phyloP scores from a whole-genome alignment of 148 eudicot species.

The Tetragonia tetragonoides region DNA sequence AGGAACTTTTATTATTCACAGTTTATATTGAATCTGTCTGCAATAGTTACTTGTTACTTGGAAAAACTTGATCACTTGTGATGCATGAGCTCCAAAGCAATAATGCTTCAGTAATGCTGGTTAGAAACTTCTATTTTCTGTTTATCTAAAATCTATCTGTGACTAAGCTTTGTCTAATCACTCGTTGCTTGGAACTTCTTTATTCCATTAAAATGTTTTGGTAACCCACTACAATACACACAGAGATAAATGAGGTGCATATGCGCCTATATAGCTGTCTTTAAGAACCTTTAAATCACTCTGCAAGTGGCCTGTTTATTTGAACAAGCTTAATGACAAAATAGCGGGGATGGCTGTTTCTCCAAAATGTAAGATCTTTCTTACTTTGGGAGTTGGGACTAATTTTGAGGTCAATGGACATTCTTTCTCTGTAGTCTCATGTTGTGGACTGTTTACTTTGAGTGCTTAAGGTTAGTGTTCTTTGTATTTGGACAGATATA shows the following conservation, averaged over 20 bases:
- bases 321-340: background rate
- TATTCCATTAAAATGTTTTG: conserved; percentile 2
- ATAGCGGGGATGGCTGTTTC: background rate
- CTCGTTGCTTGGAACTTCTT: background rate
- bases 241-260: background rate
- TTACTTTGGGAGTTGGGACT: background rate
- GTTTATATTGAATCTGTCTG: background rate
- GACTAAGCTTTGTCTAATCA: background rate
- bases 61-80: background rate
- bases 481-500: background rate
- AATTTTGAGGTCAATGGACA: background rate
- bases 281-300: background rate
- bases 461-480: background rate
- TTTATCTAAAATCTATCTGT: background rate
- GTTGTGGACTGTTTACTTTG: background rate
- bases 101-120: conserved; percentile 67
- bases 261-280: background rate
- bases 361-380: background rate
- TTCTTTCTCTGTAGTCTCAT: too few species aligned
- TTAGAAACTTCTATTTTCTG: conserved; percentile 24
- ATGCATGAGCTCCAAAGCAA: conserved; percentile 41
- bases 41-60: background rate
- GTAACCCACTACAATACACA: background rate
- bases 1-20: conserved; percentile 6
- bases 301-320: background rate